phyloP scores from a whole-genome alignment of 257 asterid species.

The Solanum lycopersicoides region DNA sequence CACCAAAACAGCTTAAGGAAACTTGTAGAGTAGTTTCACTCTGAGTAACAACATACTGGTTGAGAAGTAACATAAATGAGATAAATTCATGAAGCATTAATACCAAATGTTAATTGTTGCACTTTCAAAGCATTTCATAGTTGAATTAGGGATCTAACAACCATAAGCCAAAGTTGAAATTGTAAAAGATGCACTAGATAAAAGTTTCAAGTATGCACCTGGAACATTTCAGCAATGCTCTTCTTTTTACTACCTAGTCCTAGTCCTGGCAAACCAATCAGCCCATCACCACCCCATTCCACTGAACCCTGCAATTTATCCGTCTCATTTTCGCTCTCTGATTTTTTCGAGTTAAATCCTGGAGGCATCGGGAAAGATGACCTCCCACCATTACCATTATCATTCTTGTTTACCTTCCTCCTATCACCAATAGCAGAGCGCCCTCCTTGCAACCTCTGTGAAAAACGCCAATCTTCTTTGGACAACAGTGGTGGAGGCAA shows the following conservation, averaged over 20 bases:
- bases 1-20: not conserved
- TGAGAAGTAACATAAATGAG: not conserved
- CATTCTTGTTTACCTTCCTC: slow-evolving; percentile 71
- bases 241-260: slow-evolving; percentile 70
- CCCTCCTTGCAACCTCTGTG: slow-evolving; percentile 85
- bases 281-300: slow-evolving; percentile 94
- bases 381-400: slow-evolving; percentile 45
- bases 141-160: not conserved
- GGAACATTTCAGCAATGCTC: slow-evolving; percentile 77
- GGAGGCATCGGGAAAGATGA: slow-evolving; percentile 61
- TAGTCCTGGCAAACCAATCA: slow-evolving; percentile 84
- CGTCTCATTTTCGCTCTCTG: slow-evolving; percentile 36
- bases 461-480: slow-evolving; percentile 87
- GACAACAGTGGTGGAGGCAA: slow-evolving; percentile 94
- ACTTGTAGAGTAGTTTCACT: not conserved
- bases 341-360: slow-evolving; percentile 52
- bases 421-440: slow-evolving; percentile 86
- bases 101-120: not conserved
- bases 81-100: not conserved
- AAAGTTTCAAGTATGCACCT: slow-evolving; percentile 34
- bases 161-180: not conserved
- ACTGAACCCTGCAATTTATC: slow-evolving; percentile 48
- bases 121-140: not conserved
- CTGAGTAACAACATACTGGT: not conserved
- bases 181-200: not conserved